Base-by-base conservation (phyloP, 2,329 filamentous ascomycete species). In the Chaetothyriales sp. region DNA sequence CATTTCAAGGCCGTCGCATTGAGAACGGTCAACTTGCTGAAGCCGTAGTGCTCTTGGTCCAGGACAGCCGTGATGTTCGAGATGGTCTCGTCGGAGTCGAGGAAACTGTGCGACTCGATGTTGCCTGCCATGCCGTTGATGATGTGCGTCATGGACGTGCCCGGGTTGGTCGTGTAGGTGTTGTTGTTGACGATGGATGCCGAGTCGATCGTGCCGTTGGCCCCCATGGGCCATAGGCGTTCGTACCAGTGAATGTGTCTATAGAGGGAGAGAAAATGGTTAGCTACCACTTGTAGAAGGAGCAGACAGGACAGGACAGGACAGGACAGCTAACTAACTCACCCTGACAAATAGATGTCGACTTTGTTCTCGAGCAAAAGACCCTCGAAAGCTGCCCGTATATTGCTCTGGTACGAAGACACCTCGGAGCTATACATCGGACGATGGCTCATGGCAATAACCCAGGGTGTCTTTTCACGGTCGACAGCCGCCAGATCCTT, bases 81-180 rank as follows among this genome's bases (percentile, higher is more conserved):
- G 7, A 65, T 19, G 0, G 55, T 55, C 60, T 72, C 54, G 22
- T 63, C 65, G 2, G 53, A 53, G 48, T 59, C 58, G 13, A 76
- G 61, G 2, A 63, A 66, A 55, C 65, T 69, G 63, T 77, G 74
- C 52, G 68, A 71, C 57, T 76, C 74, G 44, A 76, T 69, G 54
- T 76, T 76, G 19, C 74, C 74, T 2, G 74, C 74, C 66, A 73
- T 73, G n/a, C 74, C 74, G 59, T 76, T 77, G 62, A 73, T 65
- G 33, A 77, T 64, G 53, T 76, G 72, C 1, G 72, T 73, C 54
- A 77, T 70, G 18, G 72, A 74, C 20, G 64, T 66, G 46, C 74
- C 73, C 1, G 70, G 64, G 56, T 74, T 75, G 50, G 69, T 69
- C 46, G 60, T 57, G 63, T 75, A 77, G 8, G 73, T 76, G 61